These are phyloP conservation scores for Berberis thunbergii DNA, from an alignment of 164 flowering plant species.

Conservation along the genomic window DNA sequence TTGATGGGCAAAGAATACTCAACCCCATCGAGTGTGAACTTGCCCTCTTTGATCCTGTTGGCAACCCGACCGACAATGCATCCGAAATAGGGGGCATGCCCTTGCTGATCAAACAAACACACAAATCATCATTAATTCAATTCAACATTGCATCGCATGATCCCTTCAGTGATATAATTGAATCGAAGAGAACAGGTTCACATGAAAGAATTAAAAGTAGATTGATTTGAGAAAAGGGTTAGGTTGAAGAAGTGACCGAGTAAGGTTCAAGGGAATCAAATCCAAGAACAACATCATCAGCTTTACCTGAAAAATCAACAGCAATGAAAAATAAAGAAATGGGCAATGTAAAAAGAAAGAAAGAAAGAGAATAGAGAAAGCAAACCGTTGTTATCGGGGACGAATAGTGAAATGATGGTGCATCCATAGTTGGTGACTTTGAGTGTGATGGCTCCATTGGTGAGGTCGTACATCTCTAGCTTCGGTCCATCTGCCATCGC, in stretches of 20 bases:
- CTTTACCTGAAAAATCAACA: constrained; percentile 24
- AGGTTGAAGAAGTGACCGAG: constrained; percentile 18
- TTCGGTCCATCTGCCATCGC: constrained; percentile 11
- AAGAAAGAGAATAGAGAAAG: neutral
- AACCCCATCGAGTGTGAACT: constrained; percentile 54
- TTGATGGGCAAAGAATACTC: constrained; percentile 64
- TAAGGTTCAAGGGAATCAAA: constrained; percentile 52
- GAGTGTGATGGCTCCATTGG: constrained; percentile 73
- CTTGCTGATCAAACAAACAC: constrained; percentile 26
- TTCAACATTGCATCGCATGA: neutral
- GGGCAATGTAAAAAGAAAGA: neutral
- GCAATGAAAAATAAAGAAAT: neutral
- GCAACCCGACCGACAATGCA: constrained; percentile 88
- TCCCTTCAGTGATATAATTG: too few species aligned
- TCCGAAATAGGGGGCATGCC: constrained; percentile 41
- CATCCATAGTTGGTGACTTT: constrained; percentile 70
- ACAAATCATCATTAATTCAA: neutral
- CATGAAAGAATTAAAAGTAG: neutral
- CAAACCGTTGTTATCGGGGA: constrained; percentile 72
- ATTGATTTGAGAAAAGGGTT: neutral
- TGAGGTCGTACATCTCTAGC: constrained; percentile 63
- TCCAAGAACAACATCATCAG: constrained; percentile 55
- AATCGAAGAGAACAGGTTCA: neutral
- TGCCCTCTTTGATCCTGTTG: constrained; percentile 84
- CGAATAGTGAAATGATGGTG: constrained; percentile 66